phyloP scores from a whole-genome alignment of 2,329 filamentous ascomycete species.

The Monosporascus sp. region DNA sequence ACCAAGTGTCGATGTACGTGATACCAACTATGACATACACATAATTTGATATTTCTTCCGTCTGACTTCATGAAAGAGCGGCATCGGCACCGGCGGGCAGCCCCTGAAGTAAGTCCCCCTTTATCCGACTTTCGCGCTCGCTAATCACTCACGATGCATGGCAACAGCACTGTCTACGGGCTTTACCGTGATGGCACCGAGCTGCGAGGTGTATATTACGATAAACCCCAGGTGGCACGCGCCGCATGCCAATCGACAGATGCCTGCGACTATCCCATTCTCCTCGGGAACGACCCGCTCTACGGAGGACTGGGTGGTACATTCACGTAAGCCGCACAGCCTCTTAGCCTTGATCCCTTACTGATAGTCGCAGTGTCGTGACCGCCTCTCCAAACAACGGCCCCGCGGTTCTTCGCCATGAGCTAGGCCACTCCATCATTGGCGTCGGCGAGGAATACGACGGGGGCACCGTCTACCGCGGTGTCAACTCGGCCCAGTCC shows the following conservation, averaged over 20 bases:
- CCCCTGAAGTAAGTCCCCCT: slow-evolving; percentile 19
- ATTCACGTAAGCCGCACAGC: slow-evolving; percentile 20
- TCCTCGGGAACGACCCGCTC: slow-evolving; percentile 24
- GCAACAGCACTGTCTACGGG: slow-evolving; percentile 25
- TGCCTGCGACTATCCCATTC: slow-evolving; percentile 26
- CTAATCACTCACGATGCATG: not conserved
- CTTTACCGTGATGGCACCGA: slow-evolving; percentile 28
- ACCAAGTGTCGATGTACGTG: slow-evolving; percentile 21
- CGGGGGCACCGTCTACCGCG: slow-evolving; percentile 20
- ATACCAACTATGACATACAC: not conserved
- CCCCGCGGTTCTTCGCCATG: slow-evolving; percentile 24
- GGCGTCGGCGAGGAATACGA: slow-evolving; percentile 28
- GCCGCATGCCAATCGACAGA: slow-evolving; percentile 26
- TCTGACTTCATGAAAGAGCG: slow-evolving; percentile 17
- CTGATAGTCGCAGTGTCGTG: slow-evolving; percentile 15
- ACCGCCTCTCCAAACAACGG: slow-evolving; percentile 23
- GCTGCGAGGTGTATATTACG: slow-evolving; percentile 27
- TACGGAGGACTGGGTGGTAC: slow-evolving; percentile 25
- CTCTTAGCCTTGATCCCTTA: not conserved
- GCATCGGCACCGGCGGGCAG: slow-evolving; percentile 21
- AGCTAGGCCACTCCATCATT: slow-evolving; percentile 27
- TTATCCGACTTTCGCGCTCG: not conserved
- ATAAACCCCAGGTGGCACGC: slow-evolving; percentile 23
- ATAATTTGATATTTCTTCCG: not conserved
- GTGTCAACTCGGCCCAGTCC: slow-evolving; percentile 21